Evolutionary conservation across 202 grass and related monocot genomes (phyloP), one percentile per base, ranked within the genome.

Genomic region (Dendrocalamus latiflorus): DNA sequence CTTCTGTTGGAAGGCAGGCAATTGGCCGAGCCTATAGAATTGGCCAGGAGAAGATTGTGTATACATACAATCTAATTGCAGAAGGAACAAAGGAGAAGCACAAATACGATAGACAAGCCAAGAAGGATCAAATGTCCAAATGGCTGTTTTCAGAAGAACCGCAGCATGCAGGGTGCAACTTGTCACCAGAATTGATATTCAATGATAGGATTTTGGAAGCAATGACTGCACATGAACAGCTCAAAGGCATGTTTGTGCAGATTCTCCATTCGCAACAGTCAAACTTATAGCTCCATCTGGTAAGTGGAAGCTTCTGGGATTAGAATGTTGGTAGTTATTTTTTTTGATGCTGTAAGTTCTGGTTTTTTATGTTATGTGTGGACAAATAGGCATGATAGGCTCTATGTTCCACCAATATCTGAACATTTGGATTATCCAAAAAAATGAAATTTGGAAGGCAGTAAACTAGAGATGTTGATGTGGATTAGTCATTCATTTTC

Each of bases 11-110:
- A 70, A 93, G 86, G 80, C 95, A 98, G 76, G 92, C 95, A 5
- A 91, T 94, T 81, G 85, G 89, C n/a, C 89, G 95, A 70, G 95
- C 92, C 13, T 98, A 85, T 33, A 85, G 92, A 72, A 86, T 95
- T 36, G 95, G 95, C 1, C 95, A 95, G 80, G 11, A 95, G 74
- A 95, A 88, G 80, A 81, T 91, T 78, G 95, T 95, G 15, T 81
- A 95, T 72, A 89, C 92, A 0, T 98, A 98, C 80, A 95, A 93
- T 75, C 56, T 98, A 60, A 95, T 98, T 38, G 78, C 87, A 44
- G 51, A 58, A 77, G 95, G 95, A 45, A 95, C 92, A 54, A 72
- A 73, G 41, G 95, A 98, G 82, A 90, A 81, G 60, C 84, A 81
- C 25, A 98, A 95, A 68, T 93, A 91, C 59, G 83, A 81, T 41